phyloP scores from a whole-genome alignment of 2,329 filamentous ascomycete species.

The Hypocreales sp. region DNA sequence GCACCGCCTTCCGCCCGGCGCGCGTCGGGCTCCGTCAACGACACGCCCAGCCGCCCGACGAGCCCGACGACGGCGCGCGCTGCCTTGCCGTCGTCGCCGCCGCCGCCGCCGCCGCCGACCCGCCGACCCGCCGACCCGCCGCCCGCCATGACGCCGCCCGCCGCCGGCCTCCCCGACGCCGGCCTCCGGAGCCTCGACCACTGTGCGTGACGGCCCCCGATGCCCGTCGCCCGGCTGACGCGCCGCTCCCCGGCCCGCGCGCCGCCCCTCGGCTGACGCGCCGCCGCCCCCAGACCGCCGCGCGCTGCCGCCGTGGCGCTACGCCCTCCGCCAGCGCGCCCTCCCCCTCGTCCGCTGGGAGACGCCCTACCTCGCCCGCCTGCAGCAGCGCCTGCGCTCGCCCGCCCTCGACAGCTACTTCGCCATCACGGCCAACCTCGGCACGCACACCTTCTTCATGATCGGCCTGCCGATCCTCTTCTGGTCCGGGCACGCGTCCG shows the following conservation, averaged over 20 bases:
- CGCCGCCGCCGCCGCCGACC: too few relatives aligned
- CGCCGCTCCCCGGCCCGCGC: too few relatives aligned
- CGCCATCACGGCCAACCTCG: conserved; percentile 87
- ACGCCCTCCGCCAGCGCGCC: conserved; percentile 62
- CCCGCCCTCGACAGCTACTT: conserved; percentile 91
- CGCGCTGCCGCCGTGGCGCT: conserved; percentile 78
- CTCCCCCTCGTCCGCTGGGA: conserved; percentile 87
- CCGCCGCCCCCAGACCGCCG: conserved; percentile 55
- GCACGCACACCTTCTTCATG: conserved; percentile 99
- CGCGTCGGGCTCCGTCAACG: too few relatives aligned
- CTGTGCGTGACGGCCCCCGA: conserved; percentile 32
- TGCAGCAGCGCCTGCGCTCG: conserved; percentile 68
- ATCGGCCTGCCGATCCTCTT: conserved; percentile 85
- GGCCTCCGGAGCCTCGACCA: conserved; percentile 70
- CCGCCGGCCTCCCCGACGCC: conserved; percentile 38
- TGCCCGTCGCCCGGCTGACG: too few relatives aligned
- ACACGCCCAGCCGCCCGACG: too few relatives aligned
- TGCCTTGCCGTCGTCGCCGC: too few relatives aligned
- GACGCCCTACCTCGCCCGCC: conserved; percentile 79
- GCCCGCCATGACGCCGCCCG: too few relatives aligned
- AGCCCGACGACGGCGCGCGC: too few relatives aligned
- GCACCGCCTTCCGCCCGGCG: too few relatives aligned
- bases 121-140: too few relatives aligned
- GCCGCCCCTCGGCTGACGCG: too few relatives aligned
- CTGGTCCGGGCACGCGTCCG: conserved; percentile 79